Evolutionary conservation across 352 stramenopile species (phyloP).

Genomic region (Pythium vanterpoolii): DNA sequence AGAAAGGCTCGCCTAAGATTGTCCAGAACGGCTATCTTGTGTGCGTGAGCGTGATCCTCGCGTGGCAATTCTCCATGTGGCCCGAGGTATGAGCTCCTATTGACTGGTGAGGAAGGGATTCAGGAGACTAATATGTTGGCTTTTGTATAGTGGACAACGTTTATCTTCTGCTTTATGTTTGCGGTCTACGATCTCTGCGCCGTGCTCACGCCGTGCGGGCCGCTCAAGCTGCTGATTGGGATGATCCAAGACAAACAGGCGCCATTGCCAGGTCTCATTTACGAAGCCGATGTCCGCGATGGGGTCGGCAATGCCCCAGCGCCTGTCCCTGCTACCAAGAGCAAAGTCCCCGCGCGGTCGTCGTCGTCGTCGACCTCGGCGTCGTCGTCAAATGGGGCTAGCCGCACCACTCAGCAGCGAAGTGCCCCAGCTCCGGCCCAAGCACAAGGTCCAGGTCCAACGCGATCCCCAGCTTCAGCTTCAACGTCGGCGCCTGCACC

Average conservation of each 20-base stretch:
- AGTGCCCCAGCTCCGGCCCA: conserved; percentile 14
- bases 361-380: conserved; percentile 15
- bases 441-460: no score
- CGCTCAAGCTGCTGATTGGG: conserved; percentile 91
- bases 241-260: conserved; percentile 92
- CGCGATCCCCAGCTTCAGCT: no score
- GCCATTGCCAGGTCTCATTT: conserved; percentile 92
- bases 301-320: conserved; percentile 30
- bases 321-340: neutral
- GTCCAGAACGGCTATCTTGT: conserved; percentile 95
- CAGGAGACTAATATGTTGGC: neutral
- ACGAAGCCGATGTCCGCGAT: conserved; percentile 91
- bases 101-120: neutral
- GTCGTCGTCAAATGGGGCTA: conserved; percentile 5
- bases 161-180: conserved; percentile 93
- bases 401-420: neutral
- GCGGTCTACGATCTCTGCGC: conserved; percentile 98
- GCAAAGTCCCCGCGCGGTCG: neutral
- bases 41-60: conserved; percentile 94
- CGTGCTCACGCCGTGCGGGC: conserved; percentile 96
- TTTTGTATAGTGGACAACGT: conserved; percentile 74
- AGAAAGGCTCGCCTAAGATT: conserved; percentile 77
- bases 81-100: conserved; percentile 76
- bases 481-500: conserved; percentile 25
- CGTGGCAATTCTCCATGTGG: conserved; percentile 97